Conservation (phyloP, 805 yeast genomes). For the Scheffersomyces lignosus region DNA sequence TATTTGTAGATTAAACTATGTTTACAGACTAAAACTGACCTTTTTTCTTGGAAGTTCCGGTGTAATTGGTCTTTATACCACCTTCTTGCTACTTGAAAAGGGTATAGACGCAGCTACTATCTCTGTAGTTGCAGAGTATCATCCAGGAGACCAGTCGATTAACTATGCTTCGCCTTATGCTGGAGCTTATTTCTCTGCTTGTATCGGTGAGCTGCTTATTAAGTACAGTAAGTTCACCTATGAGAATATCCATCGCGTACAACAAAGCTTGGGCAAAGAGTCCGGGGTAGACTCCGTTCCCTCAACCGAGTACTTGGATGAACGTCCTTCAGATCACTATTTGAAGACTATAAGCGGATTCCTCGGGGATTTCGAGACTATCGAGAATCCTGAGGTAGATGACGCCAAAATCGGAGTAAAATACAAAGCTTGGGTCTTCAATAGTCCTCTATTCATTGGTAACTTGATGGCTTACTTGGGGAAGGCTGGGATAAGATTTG, state of each 20-base stretch:
- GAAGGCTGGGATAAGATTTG: slow-evolving; percentile 13
- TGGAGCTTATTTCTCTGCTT: slow-evolving; percentile 31
- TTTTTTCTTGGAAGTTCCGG: slow-evolving; percentile 2
- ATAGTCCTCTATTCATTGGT: slow-evolving; percentile 19
- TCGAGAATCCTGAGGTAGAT: neutral
- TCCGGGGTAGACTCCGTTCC: slow-evolving; percentile 4
- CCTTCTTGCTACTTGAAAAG: slow-evolving; percentile 11
- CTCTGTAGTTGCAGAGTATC: slow-evolving; percentile 17
- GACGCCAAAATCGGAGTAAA: slow-evolving; percentile 2
- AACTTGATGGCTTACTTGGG: slow-evolving; percentile 11
- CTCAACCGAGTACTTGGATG: slow-evolving; percentile 7
- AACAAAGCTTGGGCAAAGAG: slow-evolving; percentile 3
- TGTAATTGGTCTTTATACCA: slow-evolving; percentile 13
- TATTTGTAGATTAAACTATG: neutral
- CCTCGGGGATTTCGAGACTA: slow-evolving; percentile 4
- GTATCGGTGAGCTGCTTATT: slow-evolving; percentile 14
- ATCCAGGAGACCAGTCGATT: slow-evolving; percentile 26
- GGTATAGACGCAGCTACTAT: slow-evolving; percentile 12
- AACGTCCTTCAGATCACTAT: slow-evolving; percentile 2
- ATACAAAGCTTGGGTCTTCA: slow-evolving; percentile 16
- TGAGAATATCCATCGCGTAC: slow-evolving; percentile 5
- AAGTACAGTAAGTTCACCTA: slow-evolving; percentile 10
- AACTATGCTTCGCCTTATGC: slow-evolving; percentile 28
- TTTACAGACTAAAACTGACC: neutral
- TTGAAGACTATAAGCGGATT: slow-evolving; percentile 3